phyloP scores from a whole-genome alignment of 179 eudicot genomes.

The Beta macrorhiza region DNA sequence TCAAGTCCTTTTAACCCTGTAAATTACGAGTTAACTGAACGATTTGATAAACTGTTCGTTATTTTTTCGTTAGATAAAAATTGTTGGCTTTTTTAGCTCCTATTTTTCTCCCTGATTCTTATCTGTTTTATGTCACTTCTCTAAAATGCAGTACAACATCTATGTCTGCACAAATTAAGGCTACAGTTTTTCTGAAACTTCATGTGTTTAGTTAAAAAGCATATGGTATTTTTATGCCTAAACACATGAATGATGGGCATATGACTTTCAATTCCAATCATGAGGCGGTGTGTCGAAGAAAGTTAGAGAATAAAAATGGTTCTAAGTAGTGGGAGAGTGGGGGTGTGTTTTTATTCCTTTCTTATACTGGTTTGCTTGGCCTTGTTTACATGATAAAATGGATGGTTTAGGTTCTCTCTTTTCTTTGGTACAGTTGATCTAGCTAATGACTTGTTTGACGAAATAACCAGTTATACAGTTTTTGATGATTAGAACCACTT shows the following conservation, averaged over 20 bases:
- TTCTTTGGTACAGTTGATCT: constrained; percentile 6
- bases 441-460: constrained; percentile 19
- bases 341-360: constrained; percentile 29
- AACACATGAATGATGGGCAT: constrained; percentile 8
- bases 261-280: constrained; percentile 21
- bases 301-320: constrained; percentile 24
- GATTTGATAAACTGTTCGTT: neutral
- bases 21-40: neutral
- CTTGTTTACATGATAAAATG: constrained; percentile 23
- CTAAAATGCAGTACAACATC: neutral
- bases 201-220: neutral
- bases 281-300: constrained; percentile 14
- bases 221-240: neutral
- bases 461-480: neutral
- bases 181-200: neutral
- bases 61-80: neutral
- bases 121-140: neutral
- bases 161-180: neutral
- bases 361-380: constrained; percentile 25
- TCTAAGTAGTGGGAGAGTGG: constrained; percentile 23
- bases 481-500: constrained; percentile 22
- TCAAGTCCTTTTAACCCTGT: neutral
- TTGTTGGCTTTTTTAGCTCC: neutral
- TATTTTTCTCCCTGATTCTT: neutral
- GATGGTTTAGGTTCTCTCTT: constrained; percentile 30